Base-by-base conservation (phyloP, 2,329 filamentous ascomycete species). In the Pestalotiopsis sp. region DNA sequence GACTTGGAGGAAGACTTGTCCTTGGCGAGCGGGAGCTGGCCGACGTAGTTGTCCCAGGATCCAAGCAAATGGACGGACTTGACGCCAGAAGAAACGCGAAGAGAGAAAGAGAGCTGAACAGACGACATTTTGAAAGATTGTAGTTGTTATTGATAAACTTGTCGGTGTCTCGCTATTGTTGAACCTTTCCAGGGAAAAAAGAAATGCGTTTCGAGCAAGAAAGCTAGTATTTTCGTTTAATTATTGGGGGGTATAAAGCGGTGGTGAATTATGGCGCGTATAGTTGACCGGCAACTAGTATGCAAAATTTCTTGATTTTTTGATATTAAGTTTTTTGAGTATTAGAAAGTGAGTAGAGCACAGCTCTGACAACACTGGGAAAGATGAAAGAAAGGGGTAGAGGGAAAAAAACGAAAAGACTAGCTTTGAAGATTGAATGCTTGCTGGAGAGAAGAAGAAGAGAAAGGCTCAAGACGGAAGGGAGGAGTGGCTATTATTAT, bases 31-130 rank as follows among this genome's bases (percentile, higher is more conserved):
- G 95, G 95, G 77, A 98, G 93, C 84, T 98, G 95, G 75, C 94
- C 93, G 75, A 89, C 87, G 89, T 99, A 99, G 87, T 93, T 93
- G 87, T 99, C 96, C 95, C 95, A 99, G 75, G 95, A 98, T 78
- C 95, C 95, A 84, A 98, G 92, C 75, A 99, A 89, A 81, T 98
- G 95, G 80, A 97, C 95, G 79, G 95, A 95, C 90, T 98, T 97
- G 89, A 97, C 94, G 85, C 94, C 94, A 80, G 93, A 91, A 80
- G 95, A 97, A 82, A 97, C 97, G 86, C 95, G 94, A 82, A 98
- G 93, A 82, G 92, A 92, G 86, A 98, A 98, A 80, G 94, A 95
- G 76, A 97, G 91, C 85, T 98, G 95, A 84, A 96, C 91, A 81
- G 94, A 87, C 83, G 95, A 91, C 94, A 97, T 97, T 85, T 80